Conservation (phyloP, 2,329 filamentous ascomycete species). For the Trichoderma harzianum region DNA sequence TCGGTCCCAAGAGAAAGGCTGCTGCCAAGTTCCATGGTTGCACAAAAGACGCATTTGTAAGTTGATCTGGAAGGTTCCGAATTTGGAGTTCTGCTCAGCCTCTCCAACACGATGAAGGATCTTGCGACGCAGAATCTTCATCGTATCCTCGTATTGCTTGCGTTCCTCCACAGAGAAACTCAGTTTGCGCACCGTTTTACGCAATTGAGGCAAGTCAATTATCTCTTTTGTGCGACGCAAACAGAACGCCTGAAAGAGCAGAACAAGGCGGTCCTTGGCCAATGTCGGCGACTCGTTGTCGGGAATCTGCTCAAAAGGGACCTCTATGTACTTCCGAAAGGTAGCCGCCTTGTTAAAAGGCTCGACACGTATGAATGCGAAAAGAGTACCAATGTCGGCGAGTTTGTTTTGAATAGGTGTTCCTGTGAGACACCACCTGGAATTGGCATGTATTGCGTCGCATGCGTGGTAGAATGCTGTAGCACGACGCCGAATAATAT, state of each 20-base stretch:
- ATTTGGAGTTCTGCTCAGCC: slow-evolving; percentile 34
- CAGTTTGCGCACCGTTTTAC: background rate
- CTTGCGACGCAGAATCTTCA: slow-evolving; percentile 35
- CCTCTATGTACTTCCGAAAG: slow-evolving; percentile 44
- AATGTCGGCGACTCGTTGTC: slow-evolving; percentile 20
- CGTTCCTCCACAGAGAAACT: background rate
- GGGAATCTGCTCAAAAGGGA: slow-evolving; percentile 33
- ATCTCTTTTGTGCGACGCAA: slow-evolving; percentile 42
- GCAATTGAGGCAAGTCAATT: slow-evolving; percentile 33
- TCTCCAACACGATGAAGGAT: slow-evolving; percentile 37
- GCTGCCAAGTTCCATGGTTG: slow-evolving; percentile 49
- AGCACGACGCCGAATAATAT: slow-evolving; percentile 47
- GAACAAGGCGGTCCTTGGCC: slow-evolving; percentile 30
- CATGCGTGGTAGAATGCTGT: slow-evolving; percentile 45
- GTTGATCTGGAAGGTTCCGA: slow-evolving; percentile 45
- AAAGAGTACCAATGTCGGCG: slow-evolving; percentile 49
- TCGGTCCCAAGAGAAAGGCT: slow-evolving; percentile 39
- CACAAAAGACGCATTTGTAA: slow-evolving; percentile 47
- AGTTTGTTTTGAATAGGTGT: slow-evolving; percentile 54
- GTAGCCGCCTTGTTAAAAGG: slow-evolving; percentile 39
- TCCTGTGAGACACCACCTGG: slow-evolving; percentile 52
- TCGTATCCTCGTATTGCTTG: slow-evolving; percentile 35
- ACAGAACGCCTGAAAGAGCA: slow-evolving; percentile 38
- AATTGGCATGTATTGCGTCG: slow-evolving; percentile 38
- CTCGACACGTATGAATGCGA: slow-evolving; percentile 44